Conservation (phyloP, 2,329 filamentous ascomycete species). For the Pestalotiopsis fici region DNA sequence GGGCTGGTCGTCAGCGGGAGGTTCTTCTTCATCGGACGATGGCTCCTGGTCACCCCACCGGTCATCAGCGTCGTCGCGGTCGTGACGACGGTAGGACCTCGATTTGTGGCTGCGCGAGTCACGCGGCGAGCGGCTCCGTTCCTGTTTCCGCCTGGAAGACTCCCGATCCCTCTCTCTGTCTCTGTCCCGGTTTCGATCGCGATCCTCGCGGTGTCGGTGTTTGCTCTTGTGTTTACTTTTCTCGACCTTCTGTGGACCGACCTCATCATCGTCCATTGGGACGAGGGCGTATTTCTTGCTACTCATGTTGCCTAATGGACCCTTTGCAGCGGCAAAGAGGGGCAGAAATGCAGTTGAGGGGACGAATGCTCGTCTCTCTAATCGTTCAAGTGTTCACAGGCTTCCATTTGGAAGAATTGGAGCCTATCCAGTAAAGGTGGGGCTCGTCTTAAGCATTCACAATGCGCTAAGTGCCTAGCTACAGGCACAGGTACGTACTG, state of each 20-base stretch:
- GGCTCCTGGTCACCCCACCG: conserved; percentile 81
- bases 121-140: conserved; percentile 30
- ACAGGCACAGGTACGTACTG: no score
- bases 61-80: conserved; percentile 65
- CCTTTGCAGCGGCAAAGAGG: neutral
- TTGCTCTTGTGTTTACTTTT: conserved; percentile 46
- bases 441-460: neutral
- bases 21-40: conserved; percentile 41
- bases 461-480: no score
- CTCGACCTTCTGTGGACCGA: conserved; percentile 53
- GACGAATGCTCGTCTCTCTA: neutral
- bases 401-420: neutral
- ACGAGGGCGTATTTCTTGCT: conserved; percentile 67
- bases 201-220: conserved; percentile 36
- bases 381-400: neutral
- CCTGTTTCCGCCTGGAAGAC: neutral
- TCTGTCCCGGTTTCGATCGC: conserved; percentile 20
- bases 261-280: conserved; percentile 66
- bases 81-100: conserved; percentile 39
- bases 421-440: neutral
- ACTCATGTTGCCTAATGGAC: conserved; percentile 36
- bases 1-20: conserved; percentile 49
- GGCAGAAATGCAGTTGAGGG: neutral
- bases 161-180: conserved; percentile 30
- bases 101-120: conserved; percentile 29